Evolutionary conservation across 495 filamentous ascomycete species (phyloP).

Genomic region (Bryoglossum gracile): DNA sequence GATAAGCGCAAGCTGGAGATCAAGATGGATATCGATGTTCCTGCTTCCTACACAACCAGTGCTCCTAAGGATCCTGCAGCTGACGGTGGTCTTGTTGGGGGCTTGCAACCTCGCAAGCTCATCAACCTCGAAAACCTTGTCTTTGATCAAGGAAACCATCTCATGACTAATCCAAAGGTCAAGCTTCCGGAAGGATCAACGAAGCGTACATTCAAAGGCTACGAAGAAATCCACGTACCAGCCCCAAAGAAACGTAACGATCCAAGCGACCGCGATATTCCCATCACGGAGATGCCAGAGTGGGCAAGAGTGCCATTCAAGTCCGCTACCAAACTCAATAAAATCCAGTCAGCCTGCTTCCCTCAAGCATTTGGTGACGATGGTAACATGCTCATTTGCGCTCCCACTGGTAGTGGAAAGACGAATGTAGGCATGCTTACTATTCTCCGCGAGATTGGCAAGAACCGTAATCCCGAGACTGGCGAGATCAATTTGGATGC

Average conservation of each 20-base stretch:
- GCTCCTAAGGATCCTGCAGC: constrained; percentile 40
- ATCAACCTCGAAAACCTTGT: constrained; percentile 94
- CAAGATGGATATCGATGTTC: constrained; percentile 92
- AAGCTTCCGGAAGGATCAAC: constrained; percentile 92
- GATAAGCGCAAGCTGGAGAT: constrained; percentile 68
- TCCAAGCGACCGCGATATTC: constrained; percentile 70
- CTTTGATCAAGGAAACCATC: constrained; percentile 96
- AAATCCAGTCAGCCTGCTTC: constrained; percentile 89
- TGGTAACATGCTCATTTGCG: constrained; percentile 95
- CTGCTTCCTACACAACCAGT: constrained; percentile 46
- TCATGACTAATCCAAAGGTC: constrained; percentile 96
- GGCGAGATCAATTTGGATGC: constrained; percentile 90
- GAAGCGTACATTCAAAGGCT: constrained; percentile 92
- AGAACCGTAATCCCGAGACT: constrained; percentile 77
- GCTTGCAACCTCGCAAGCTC: constrained; percentile 76
- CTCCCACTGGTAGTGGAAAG: constrained; percentile 95
- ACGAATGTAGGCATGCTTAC: constrained; percentile 98
- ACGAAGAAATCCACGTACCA: constrained; percentile 96
- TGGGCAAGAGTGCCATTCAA: constrained; percentile 88
- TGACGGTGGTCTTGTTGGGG: constrained; percentile 56
- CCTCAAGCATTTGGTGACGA: constrained; percentile 89
- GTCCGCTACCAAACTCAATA: constrained; percentile 70
- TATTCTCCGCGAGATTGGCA: constrained; percentile 93
- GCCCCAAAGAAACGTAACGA: constrained; percentile 77
- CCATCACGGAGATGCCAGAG: constrained; percentile 79